A percentile compares a stretch with the other conserved stretches of the same genome.
Evolutionary conservation across 148 eudicot genomes (phyloP).

Genomic region (Nepenthes mirabilis): DNA sequence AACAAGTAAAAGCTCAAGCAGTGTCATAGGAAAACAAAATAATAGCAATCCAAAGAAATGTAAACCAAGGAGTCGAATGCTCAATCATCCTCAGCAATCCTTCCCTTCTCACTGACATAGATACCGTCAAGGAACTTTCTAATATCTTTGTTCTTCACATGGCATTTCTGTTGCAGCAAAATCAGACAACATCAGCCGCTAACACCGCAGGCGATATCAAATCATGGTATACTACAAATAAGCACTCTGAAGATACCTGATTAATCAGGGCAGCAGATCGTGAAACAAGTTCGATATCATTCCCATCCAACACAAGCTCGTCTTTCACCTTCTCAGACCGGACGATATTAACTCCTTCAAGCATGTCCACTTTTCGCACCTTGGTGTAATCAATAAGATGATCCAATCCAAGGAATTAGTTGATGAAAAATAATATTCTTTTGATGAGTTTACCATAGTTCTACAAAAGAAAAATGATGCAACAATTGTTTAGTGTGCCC

Average conservation of each 20-base stretch:
- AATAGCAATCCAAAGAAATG: neutral
- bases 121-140: slow-evolving; percentile 46
- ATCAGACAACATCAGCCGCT: neutral
- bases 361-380: slow-evolving; percentile 63
- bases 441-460: too few relatives aligned
- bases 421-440: neutral
- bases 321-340: slow-evolving; percentile 63
- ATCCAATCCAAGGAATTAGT: neutral
- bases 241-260: slow-evolving; percentile 14
- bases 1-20: too few relatives aligned
- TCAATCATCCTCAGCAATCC: slow-evolving; percentile 29
- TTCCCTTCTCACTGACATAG: slow-evolving; percentile 45
- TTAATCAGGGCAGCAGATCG: slow-evolving; percentile 53
- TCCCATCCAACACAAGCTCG: slow-evolving; percentile 50
- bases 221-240: neutral
- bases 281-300: slow-evolving; percentile 53
- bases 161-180: slow-evolving; percentile 31
- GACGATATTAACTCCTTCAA: slow-evolving; percentile 41
- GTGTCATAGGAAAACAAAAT: too few relatives aligned
- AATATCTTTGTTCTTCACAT: slow-evolving; percentile 52
- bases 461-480: too few relatives aligned
- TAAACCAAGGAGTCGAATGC: neutral
- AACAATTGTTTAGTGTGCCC: too few relatives aligned
- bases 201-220: neutral
- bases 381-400: slow-evolving; percentile 4